phyloP scores from a whole-genome alignment of 2,329 filamentous ascomycete species.

The Phaeophleospora eucalypticola region DNA sequence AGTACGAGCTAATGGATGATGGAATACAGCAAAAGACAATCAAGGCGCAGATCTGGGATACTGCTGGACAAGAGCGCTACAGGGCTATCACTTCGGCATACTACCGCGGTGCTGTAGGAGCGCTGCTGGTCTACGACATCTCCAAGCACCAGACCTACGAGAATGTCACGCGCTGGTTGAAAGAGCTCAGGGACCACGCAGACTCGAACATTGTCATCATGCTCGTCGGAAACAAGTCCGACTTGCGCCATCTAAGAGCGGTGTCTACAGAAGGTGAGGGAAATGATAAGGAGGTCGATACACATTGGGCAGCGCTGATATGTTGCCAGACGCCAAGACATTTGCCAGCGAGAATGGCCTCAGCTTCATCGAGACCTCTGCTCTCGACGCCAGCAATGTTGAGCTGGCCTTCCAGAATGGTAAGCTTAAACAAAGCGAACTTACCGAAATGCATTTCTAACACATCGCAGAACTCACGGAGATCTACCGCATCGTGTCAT shows the following conservation, averaged over 20 bases:
- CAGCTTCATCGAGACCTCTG: conserved; percentile 98
- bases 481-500: conserved; percentile 98
- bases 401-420: conserved; percentile 65
- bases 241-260: conserved; percentile 96
- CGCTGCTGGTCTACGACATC: conserved; percentile 81
- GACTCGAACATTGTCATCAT: conserved; percentile 99
- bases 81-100: conserved; percentile 98
- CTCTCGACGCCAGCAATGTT: conserved; percentile 97
- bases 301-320: not conserved
- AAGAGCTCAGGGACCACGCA: conserved; percentile 95
- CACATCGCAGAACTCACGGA: conserved; percentile 99
- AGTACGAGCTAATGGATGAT: too few species aligned
- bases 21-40: conserved; percentile 99
- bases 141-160: conserved; percentile 25
- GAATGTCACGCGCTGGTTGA: conserved; percentile 84
- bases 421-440: too few species aligned
- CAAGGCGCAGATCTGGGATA: conserved; percentile 97
- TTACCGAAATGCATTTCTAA: too few species aligned
- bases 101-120: conserved; percentile 94
- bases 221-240: conserved; percentile 99
- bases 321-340: conserved; percentile 70
- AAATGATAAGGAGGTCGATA: not conserved
- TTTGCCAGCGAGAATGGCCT: conserved; percentile 79
- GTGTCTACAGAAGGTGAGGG: conserved; percentile 73
- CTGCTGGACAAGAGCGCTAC: conserved; percentile 96